Base-by-base conservation (phyloP, 2,329 filamentous ascomycete genomes). In the Magnaporthiopsis poae region DNA sequence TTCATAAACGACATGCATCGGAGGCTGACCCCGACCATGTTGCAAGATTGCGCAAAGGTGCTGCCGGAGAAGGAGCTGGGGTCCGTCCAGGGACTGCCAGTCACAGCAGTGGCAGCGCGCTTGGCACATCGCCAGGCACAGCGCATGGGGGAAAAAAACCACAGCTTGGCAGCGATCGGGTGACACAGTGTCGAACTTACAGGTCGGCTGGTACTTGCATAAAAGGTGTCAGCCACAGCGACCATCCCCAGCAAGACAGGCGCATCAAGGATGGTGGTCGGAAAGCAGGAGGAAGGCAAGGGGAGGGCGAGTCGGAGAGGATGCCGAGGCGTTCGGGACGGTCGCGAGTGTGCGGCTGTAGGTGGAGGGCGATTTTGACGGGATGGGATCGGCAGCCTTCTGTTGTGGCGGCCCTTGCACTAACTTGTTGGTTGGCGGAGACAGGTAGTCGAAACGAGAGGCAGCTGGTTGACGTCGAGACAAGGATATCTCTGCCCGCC, bases 171-270 rank as follows among this genome's bases (percentile, higher is more conserved):
- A 25, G 46, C 46, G 46, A 56, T 56, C 46, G 46, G 46, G 46
- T 56, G 46, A 56, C 46, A 56, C 46, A 56, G 46, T 56, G 46
- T 56, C 46, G 46, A n/a, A 56, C 74, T 74, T 73, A 75, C 74
- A 72, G 69, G 68, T 68, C 71, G 64, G 70, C 68, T 71, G 67
- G 68, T 68, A 68, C 69, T 70, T 69, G 71, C 72, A 74, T 74
- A 73, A 69, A 62, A 63, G 67, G 66, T 67, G 61, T 61, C 64
- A 68, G 67, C 64, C 68, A 66, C 67, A 65, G 46, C 33, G 60
- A 33, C 64, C 67, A 56, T 56, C 46, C 59, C 65, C 66, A 61
- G 29, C 61, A 63, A 63, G 61, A 39, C 52, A 61, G 35, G 46
- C 62, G 64, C 64, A 65, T 36, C 35, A 39, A 61, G 64, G 25